Base-by-base conservation (phyloP, 1,139 yeast genomes). In the Pneumocystis jirovecii region DNA sequence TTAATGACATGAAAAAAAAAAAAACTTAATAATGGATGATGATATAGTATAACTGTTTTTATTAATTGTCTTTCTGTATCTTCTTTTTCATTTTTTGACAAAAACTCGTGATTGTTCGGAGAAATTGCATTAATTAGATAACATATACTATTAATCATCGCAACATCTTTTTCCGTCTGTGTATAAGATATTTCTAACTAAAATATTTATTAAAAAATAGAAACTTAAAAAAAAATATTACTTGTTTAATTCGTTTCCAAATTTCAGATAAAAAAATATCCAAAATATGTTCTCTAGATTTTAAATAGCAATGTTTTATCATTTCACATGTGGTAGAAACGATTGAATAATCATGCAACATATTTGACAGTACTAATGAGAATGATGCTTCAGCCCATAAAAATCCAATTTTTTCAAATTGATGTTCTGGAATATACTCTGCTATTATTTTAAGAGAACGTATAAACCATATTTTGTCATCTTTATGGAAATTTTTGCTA, bases 41-140 rank as follows among this genome's bases (percentile, higher is more conserved):
- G 89, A 12, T 86, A 78, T 12, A 83, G 72, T 37, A 86, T 76
- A n/a, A 87, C 73, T 31, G 84, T 68, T 7, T 78, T 75, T 25
- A 80, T 72, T 34, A 85, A 72, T 44, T 82, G 79, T 3, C 76
- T 72, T 3, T 76, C 76, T 64, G 81, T 73, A 35, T 79, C 72
- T 0, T 73, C 71, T 19, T 71, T 70, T 34, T 79, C 74, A 12
- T 72, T 65, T 15, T 64, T 60, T 5, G 64, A 64, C 12, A 67
- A 65, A n/a, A 69, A 65, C 3, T 62, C 21, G 19, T 8, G 29
- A 37, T 25, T 25, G 17, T 59, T 56, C 21, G 56, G 56, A 19
- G 44, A 29, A 56, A 60, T 34, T 59, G 45, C 29, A 59, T 63
- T 21, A 35, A 61, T 37, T 35, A 56, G 17, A 57, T 25, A 25